Evolutionary conservation across 2,329 filamentous ascomycete species (phyloP), one percentile per base, ranked within the genome.

Genomic region (Aaosphaeria pasadenensis): DNA sequence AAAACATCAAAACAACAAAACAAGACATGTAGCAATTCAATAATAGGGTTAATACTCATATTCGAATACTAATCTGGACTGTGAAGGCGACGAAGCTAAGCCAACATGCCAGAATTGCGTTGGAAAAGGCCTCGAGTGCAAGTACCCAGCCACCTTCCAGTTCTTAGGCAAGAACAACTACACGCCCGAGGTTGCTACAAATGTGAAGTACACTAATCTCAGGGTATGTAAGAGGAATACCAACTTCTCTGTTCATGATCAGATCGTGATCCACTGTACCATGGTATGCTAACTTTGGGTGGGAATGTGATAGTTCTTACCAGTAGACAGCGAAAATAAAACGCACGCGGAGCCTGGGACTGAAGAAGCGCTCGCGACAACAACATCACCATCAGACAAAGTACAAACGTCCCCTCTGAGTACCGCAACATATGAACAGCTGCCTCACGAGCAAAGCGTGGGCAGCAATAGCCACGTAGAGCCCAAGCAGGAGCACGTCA

Each of bases 121-220:
- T 11, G 66, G 70, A 1, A 74, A 77, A 32, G 71, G 71, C 6
- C 72, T 77, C 30, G 69, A 75, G 39, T 81, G 78, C 58, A 70
- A 72, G 33, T 80, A 80, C 54, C 74, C 74, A 7, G 69, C 73
- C 3, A 66, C 72, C 13, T 63, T 79, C 38, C 76, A 73, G 0
- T 79, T 80, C 53, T 56, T 79, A 2, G 67, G 72, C 6, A 78
- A 78, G 57, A 79, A 79, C 53, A 72, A 72, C 5, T 69, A 72
- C 41, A 77, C 76, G 0, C 64, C 72, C 1, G 57, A 54, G 6
- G 66, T 56, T 5, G 38, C 45, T 36, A 55, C n/a, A 28, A 52
- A 32, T 33, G 51, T 48, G 6, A 52, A 50, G 36, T 62, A 57
- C 17, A 48, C 42, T 30, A 55, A 50, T 35, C 41, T 60, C 28